Evolutionary conservation across 2,329 filamentous ascomycete genomes (phyloP), one percentile per base, ranked within the genome.

Genomic region (Ophiosphaerella herpotricha): DNA sequence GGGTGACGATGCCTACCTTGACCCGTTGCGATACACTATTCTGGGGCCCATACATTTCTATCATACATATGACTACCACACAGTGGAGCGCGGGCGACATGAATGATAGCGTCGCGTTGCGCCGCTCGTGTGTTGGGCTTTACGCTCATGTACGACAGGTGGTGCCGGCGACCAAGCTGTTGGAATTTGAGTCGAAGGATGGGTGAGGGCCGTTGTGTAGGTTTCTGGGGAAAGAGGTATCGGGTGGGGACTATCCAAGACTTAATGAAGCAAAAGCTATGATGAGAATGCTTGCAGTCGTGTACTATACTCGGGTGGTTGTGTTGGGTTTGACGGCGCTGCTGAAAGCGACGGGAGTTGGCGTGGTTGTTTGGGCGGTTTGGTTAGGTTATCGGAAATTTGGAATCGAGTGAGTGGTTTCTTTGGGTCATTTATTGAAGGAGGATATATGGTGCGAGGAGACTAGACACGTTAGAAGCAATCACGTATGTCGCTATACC

Each of bases 181-280:
- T 55, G 39, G 41, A 53, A 8, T 58, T 48, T 33, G 12, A 50
- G 7, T 12, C 23, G 2, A 31, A 37, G 21, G 43, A 50, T 23
- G 52, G 49, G 3, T 58, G 55, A 52, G 43, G 5, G 21, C 49
- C 55, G 11, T 43, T 55, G 7, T 58, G 55, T 35, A 38, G 42
- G 24, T 53, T 58, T 41, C 42, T 58, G 12, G 49, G 43, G 12
- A 55, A 58, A 32, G 29, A 45, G 18, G 36, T 46, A 1, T 49
- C 48, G 9, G 14, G 50, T 5, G 47, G 42, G 9, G 46, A 46
- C 16, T 55, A 37, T 48, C 53, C 53, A 6, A 14, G 45, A 2
- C 26, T 37, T 4, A 60, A 60, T 46, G 52, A 55, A 35, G 52
- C 48, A 16, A n/a, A 1, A 2, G 7, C 13, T 11, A 35, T 8